These are phyloP conservation scores for Yarrowia sp. DNA, from an alignment of 805 yeast species.

Conservation along the genomic window DNA sequence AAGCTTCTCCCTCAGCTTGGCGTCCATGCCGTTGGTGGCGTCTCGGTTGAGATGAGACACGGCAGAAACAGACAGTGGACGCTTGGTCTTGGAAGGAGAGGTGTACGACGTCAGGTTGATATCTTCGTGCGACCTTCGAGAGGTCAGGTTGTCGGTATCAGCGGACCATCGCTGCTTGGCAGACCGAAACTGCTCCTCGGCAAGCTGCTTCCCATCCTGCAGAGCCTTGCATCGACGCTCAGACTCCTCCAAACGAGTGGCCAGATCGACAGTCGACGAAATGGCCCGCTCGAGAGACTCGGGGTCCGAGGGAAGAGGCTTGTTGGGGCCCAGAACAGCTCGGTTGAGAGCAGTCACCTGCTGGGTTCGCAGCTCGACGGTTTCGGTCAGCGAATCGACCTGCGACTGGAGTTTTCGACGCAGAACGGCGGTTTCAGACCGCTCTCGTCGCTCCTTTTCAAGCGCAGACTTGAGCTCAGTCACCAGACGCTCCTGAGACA, in stretches of 20 bases:
- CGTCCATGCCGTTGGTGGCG: constrained; percentile 8
- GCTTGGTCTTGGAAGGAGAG: constrained; percentile 26
- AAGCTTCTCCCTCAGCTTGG: constrained; percentile 23
- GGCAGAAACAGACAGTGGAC: constrained; percentile 27
- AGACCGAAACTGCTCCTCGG: constrained; percentile 45
- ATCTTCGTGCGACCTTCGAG: constrained; percentile 28
- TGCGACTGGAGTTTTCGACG: constrained; percentile 43
- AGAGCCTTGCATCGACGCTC: constrained; percentile 47
- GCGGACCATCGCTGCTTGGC: constrained; percentile 46
- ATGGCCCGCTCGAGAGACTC: constrained; percentile 47
- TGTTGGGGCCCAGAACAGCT: constrained; percentile 40
- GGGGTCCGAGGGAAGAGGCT: constrained; percentile 39
- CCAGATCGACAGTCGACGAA: constrained; percentile 54
- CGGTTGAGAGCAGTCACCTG: constrained; percentile 43
- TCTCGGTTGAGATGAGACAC: constrained; percentile 27
- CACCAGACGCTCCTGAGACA: constrained; percentile 42
- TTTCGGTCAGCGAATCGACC: constrained; percentile 42
- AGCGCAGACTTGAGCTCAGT: constrained; percentile 41
- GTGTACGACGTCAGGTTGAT: constrained; percentile 21
- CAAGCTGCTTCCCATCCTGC: constrained; percentile 43
- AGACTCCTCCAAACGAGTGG: constrained; percentile 47
- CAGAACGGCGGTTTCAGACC: constrained; percentile 45
- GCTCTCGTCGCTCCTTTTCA: constrained; percentile 43
- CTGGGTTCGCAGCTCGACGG: constrained; percentile 42
- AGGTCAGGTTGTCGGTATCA: constrained; percentile 31